A percentile compares a stretch with the other conserved stretches of the same genome.
Conservation (phyloP, 225 moss, liverwort and hornwort species). For the Physcomitrium patens region DNA sequence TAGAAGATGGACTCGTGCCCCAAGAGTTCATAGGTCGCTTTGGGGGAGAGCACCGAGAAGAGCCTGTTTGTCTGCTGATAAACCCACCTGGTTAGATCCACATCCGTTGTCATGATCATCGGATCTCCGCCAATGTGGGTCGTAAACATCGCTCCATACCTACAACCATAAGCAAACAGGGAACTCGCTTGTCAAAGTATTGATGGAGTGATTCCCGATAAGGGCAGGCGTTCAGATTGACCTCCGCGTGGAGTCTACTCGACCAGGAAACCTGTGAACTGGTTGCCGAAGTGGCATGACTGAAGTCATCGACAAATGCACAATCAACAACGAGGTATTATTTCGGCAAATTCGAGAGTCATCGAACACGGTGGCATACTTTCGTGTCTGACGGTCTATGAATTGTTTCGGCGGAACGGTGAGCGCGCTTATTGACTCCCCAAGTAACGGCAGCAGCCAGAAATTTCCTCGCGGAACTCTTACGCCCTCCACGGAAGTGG, state of each 20-base stretch:
- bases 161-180: background rate
- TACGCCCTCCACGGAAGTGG: background rate
- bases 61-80: conserved; percentile 29
- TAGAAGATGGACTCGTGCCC: conserved; percentile 8
- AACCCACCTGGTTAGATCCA: conserved; percentile 7
- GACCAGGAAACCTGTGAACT: no score
- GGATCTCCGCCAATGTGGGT: conserved; percentile 17
- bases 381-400: background rate
- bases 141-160: background rate
- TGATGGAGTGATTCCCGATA: no score
- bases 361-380: background rate
- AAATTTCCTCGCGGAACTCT: conserved; percentile 13
- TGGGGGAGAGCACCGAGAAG: background rate
- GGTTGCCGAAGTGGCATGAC: no score
- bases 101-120: conserved; percentile 7
- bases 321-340: no score
- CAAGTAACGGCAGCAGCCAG: conserved; percentile 13
- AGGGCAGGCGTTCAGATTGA: no score
- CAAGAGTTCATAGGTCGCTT: background rate
- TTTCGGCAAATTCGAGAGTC: no score
- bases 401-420: background rate
- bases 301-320: no score
- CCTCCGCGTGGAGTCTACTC: no score
- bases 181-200: no score
- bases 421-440: conserved; percentile 4